Base-by-base conservation (phyloP, 192 early-diverging fungal genomes). In the Coemansia sp. region DNA sequence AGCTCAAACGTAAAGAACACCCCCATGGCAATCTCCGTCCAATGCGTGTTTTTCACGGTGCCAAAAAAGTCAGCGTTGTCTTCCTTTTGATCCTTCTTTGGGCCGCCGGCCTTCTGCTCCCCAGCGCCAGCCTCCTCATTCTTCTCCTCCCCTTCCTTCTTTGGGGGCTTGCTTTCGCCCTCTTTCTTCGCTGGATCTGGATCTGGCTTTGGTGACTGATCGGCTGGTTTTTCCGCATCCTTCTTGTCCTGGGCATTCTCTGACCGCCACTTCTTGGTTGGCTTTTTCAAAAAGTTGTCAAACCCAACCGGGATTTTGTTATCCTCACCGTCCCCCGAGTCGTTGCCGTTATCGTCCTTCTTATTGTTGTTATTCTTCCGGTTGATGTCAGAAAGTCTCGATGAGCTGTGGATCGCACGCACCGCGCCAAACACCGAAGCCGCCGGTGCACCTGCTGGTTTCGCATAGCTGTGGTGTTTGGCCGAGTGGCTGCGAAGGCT, bases 261-360 rank as follows among this genome's bases (percentile, higher is more conserved):
- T 59, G 57, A 59, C 57, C 57, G 57, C 57, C 57, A 59, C 40
- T 70, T 73, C 63, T 76, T 78, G 43, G 52, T 69, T 47, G 61
- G 16, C 64, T 85, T 86, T 54, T 87, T 87, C 62, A 91, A 84
- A 67, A 92, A 92, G 68, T 87, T 86, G 56, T 89, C 90, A 67
- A 93, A 92, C 0, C 90, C 91, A 62, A 84, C 87, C 1, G 89
- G 92, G 21, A 87, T 61, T 26, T 26, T 26, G 13, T 86, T 49
- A 12, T 76, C 59, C 57, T 77, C 72, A 37, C 64, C 47, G 10
- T 76, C 61, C n/a, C 26, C 23, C 1, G 7, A 21, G 12, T 23
- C 21, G 0, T 53, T 49, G 48, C n/a, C 48, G 15, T 49, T 9
- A n/a, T 49, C 48, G 48, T 65, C 61, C 37, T 82, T 62, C 4